phyloP scores from a whole-genome alignment of 192 early-diverging fungal genomes.

The Rhizophagus sp. region DNA sequence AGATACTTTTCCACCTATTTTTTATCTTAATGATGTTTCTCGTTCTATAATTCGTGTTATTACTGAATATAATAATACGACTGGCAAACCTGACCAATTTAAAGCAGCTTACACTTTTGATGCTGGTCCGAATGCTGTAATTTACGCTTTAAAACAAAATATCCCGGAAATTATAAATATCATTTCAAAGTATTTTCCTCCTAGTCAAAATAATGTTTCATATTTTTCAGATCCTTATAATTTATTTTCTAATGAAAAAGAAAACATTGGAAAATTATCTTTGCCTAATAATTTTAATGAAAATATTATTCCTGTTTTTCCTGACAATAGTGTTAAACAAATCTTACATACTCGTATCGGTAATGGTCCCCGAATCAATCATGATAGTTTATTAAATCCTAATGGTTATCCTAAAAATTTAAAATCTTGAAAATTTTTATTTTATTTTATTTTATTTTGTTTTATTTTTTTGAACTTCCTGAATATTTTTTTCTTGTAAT shows the following conservation, averaged over 20 bases:
- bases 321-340: slow-evolving; percentile 74
- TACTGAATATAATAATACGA: slow-evolving; percentile 76
- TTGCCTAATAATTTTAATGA: slow-evolving; percentile 55
- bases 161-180: slow-evolving; percentile 85
- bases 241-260: slow-evolving; percentile 32
- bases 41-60: slow-evolving; percentile 83
- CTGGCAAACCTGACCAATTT: slow-evolving; percentile 42
- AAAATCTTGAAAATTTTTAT: neutral
- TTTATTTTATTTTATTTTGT: too few relatives aligned
- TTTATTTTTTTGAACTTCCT: too few relatives aligned
- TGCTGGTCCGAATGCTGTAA: slow-evolving; percentile 98
- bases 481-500: too few relatives aligned
- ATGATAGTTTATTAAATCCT: slow-evolving; percentile 55
- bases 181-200: slow-evolving; percentile 85
- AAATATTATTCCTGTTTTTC: slow-evolving; percentile 59
- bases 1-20: slow-evolving; percentile 98
- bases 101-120: slow-evolving; percentile 98
- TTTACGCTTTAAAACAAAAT: slow-evolving; percentile 83
- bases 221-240: slow-evolving; percentile 62
- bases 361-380: slow-evolving; percentile 86
- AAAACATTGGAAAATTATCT: slow-evolving; percentile 32
- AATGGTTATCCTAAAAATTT: slow-evolving; percentile 63
- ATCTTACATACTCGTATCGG: slow-evolving; percentile 90
- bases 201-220: slow-evolving; percentile 36
- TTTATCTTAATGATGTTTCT: slow-evolving; percentile 96